Evolutionary conservation across 371 early-diverging fungal genomes (phyloP).

Genomic region (Umbelopsis sp.): DNA sequence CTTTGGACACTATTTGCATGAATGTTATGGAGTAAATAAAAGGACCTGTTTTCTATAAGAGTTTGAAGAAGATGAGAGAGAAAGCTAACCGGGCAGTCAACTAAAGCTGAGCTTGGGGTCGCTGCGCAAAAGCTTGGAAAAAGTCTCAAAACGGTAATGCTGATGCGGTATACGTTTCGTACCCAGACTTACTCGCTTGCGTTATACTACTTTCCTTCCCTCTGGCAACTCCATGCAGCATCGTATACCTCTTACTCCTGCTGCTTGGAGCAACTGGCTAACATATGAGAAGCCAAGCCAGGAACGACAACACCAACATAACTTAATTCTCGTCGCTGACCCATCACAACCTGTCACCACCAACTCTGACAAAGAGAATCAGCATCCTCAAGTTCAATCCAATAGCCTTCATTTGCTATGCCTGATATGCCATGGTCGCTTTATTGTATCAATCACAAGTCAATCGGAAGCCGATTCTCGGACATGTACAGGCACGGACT

Average conservation of each 20-base stretch:
- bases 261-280: conserved; percentile 15
- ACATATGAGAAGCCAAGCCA: neutral
- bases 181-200: too few relatives aligned
- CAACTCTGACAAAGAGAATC: conserved; percentile 25
- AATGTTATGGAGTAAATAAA: too few relatives aligned
- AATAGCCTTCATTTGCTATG: conserved; percentile 18
- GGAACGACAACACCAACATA: neutral
- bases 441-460: neutral
- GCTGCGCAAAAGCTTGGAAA: too few relatives aligned
- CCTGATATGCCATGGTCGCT: conserved; percentile 20
- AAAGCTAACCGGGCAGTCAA: too few relatives aligned
- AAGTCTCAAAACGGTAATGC: too few relatives aligned
- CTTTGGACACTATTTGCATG: too few relatives aligned
- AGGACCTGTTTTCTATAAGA: too few relatives aligned
- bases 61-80: too few relatives aligned
- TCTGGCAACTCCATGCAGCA: conserved; percentile 1
- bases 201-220: neutral
- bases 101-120: too few relatives aligned
- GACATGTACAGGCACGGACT: conserved; percentile 23
- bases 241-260: conserved; percentile 14
- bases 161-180: too few relatives aligned
- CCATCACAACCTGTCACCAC: neutral
- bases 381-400: conserved; percentile 17
- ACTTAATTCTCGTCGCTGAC: conserved; percentile 2
- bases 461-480: neutral